Evolutionary conservation across 176 grass and related monocot species (phyloP), one percentile per base, ranked within the genome.

Genomic region (Neostapfia colusana): DNA sequence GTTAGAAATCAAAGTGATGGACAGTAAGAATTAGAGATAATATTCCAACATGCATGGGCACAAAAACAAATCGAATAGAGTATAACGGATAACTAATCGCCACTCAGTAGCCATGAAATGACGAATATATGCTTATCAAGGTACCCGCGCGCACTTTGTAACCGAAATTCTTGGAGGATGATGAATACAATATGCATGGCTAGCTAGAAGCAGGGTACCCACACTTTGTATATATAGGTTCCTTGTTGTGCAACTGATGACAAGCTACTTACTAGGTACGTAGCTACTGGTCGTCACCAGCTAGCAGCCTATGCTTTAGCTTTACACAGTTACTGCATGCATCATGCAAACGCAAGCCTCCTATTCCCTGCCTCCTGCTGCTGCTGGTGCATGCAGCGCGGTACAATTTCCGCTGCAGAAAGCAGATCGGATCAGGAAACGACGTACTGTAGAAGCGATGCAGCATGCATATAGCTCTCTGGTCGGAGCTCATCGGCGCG

Each of bases 351-450:
- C 53, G 53, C 53, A 23, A 28, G 59, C 31, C 35, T 27, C 59
- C 12, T n/a, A 11, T 65, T 10, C 64, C 11, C 14, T 67, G 55
- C 9, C 39, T 41, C 6, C 21, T 60, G 24, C 39, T 73, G 41
- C 55, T 76, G 58, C 34, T 50, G 27, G 27, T 44, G 10, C 31
- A 31, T n/a, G 31, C 45, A 54, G 75, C 42, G 43, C 3, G 25
- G 65, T 79, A 59, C 77, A 77, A 65, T 65, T 63, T 63, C 43
- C 41, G 18, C 74, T 77, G 74, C 74, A 20, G 64, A 77, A 77
- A 64, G 74, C 74, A 46, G 59, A 77, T 77, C 43, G 11, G 26
- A 75, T 75, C 25, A 50, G 41, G 25, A 31, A 54, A 40, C 13
- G 46, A 5, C 46, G 21, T n/a, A n/a, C n/a, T n/a, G n/a, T 0